These are phyloP conservation scores for Croton setiger DNA, from an alignment of 441 rosid genomes.

Conservation along the genomic window DNA sequence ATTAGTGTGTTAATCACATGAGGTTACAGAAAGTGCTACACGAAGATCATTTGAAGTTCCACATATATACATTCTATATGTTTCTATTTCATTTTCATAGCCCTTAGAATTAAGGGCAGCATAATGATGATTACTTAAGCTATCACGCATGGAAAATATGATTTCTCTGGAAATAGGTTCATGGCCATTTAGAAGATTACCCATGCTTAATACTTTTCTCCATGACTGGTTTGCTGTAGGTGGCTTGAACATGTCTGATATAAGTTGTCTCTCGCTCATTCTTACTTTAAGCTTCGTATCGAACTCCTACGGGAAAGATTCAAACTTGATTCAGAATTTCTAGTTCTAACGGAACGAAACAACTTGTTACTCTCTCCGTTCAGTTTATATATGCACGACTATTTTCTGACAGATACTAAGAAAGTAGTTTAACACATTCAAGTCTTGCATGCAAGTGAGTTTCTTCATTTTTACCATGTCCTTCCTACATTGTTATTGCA, in stretches of 20 bases:
- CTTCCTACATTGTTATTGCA: neutral
- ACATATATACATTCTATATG: slow-evolving; percentile 82
- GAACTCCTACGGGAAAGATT: slow-evolving; percentile 49
- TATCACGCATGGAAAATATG: slow-evolving; percentile 61
- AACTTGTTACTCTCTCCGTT: neutral
- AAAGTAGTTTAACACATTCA: too few species aligned
- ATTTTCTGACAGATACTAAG: too few species aligned
- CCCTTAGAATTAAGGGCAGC: slow-evolving; percentile 35
- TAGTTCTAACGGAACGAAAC: too few species aligned
- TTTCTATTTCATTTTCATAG: slow-evolving; percentile 59
- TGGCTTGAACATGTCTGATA: slow-evolving; percentile 65
- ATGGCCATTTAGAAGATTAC: slow-evolving; percentile 96
- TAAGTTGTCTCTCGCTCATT: slow-evolving; percentile 50
- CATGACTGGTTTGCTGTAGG: slow-evolving; percentile 88
- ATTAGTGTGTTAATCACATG: slow-evolving; percentile 48
- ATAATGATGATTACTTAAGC: slow-evolving; percentile 48
- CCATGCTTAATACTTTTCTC: slow-evolving; percentile 98
- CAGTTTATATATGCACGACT: too few species aligned
- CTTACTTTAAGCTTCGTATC: slow-evolving; percentile 51
- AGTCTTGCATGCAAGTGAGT: too few species aligned
- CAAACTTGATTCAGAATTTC: neutral
- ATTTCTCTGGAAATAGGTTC: slow-evolving; percentile 86
- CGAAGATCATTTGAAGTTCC: slow-evolving; percentile 98
- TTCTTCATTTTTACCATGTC: too few species aligned
- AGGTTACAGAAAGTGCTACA: slow-evolving; percentile 83